Conservation (phyloP, 2,329 filamentous ascomycete genomes). For the Ophiostoma populinum region DNA sequence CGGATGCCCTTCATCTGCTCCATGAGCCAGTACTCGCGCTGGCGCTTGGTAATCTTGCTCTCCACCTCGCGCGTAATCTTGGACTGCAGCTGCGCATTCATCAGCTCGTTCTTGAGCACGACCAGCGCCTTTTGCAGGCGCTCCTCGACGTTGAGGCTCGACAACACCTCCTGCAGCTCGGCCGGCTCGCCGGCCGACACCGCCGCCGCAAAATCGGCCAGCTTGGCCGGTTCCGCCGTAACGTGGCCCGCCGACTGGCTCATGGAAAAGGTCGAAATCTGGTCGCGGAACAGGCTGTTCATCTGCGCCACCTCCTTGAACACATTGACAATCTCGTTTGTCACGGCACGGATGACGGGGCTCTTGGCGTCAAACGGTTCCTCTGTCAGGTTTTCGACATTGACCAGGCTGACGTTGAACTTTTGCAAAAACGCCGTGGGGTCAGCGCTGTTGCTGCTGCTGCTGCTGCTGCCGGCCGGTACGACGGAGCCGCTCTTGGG, state of each 20-base stretch:
- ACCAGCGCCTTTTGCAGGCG: slow-evolving; percentile 80
- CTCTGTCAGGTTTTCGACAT: slow-evolving; percentile 83
- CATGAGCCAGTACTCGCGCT: slow-evolving; percentile 97
- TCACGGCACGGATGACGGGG: slow-evolving; percentile 74
- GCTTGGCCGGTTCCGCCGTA: slow-evolving; percentile 81
- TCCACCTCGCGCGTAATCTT: slow-evolving; percentile 98
- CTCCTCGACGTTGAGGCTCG: slow-evolving; percentile 79
- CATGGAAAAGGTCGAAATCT: slow-evolving; percentile 94
- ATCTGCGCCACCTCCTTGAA: slow-evolving; percentile 93
- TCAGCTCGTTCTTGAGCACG: slow-evolving; percentile 92
- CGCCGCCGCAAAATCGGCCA: slow-evolving; percentile 92
- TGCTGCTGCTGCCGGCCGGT: neutral
- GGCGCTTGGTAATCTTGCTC: slow-evolving; percentile 89
- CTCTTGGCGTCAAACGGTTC: slow-evolving; percentile 83
- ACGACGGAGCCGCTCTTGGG: slow-evolving; percentile 35
- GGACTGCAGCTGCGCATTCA: slow-evolving; percentile 91
- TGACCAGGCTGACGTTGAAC: slow-evolving; percentile 83
- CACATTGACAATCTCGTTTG: slow-evolving; percentile 95
- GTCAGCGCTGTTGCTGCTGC: slow-evolving; percentile 32
- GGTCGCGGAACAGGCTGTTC: slow-evolving; percentile 90
- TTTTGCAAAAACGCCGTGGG: slow-evolving; percentile 82
- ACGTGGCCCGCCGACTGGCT: slow-evolving; percentile 90
- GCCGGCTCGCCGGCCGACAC: slow-evolving; percentile 86
- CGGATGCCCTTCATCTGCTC: slow-evolving; percentile 99
- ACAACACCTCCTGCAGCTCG: slow-evolving; percentile 82